Evolutionary conservation across 2,329 filamentous ascomycete species (phyloP), one percentile per base, ranked within the genome.

Genomic region (Bipolaris oryzae): DNA sequence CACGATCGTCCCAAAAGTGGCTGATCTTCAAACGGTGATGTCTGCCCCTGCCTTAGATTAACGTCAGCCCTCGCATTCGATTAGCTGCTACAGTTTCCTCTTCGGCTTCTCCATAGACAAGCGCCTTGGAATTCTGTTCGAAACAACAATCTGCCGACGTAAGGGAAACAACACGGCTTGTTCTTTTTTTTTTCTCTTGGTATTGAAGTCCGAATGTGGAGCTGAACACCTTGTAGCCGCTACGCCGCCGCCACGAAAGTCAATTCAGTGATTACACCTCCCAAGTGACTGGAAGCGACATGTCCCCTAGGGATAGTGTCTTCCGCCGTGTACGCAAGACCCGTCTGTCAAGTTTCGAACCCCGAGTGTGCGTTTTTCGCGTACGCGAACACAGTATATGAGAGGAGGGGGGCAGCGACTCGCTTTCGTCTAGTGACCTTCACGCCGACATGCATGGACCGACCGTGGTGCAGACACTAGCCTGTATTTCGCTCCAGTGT

Each of bases 11-110:
- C 42, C 64, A 35, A 54, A 54, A 53, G 70, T 71, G 70, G 71
- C 71, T 72, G 70, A 69, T 68, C 63, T 58, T 68, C 67, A 73
- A 74, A 73, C 71, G 54, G 52, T 57, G 60, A 50, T 59, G 55
- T 50, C 53, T 54, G 35, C 66, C 67, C 67, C 68, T 71, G 62
- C 69, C 41, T 69, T 34, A 71, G 51, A 72, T 72, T 70, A 56
- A 48, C 35, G 44, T 35, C 44, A 15, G 16, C 38, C 34, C 44
- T 41, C 50, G 45, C 39, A 42, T 38, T 53, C 51, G 38, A 57
- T 50, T 49, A 33, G 49, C 35, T 47, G 49, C 43, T 35, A 46
- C 34, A 31, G 31, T 46, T 49, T 57, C 50, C 42, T 49, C 15
- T 49, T n/a, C 33, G 33, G 44, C 50, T 33, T 44, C 23, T 44